These are phyloP conservation scores for Thuja plicata DNA, from an alignment of 83 land plant genomes.

Conservation along the genomic window DNA sequence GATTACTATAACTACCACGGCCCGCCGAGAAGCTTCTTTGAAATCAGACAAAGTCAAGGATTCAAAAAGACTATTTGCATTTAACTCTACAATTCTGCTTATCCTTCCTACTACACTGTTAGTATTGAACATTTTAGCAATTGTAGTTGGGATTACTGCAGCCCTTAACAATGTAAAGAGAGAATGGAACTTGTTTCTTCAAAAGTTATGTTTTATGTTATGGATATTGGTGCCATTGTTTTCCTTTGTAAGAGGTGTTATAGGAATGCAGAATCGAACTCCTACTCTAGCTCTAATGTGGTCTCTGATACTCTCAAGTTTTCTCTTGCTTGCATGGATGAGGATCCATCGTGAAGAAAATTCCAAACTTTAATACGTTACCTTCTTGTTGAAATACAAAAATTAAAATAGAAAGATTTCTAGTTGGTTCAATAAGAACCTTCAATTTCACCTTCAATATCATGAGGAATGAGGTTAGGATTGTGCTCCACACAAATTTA, in stretches of 20 bases:
- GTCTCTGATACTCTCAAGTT: constrained; percentile 49
- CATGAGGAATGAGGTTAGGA: too few relatives aligned
- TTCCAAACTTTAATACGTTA: too few relatives aligned
- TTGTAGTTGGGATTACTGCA: constrained; percentile 46
- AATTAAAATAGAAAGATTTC: too few relatives aligned
- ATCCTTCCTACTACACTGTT: constrained; percentile 56
- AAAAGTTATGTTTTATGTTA: constrained; percentile 46
- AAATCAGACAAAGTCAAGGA: constrained; percentile 44
- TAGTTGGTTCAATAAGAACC: too few relatives aligned
- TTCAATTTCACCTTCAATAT: too few relatives aligned
- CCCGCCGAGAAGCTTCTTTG: background rate
- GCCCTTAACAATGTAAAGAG: constrained; percentile 51
- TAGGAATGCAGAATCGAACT: constrained; percentile 51
- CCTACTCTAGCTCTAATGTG: constrained; percentile 53
- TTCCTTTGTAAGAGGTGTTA: constrained; percentile 50
- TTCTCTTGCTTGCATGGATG: constrained; percentile 53
- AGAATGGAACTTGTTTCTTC: constrained; percentile 41
- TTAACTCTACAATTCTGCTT: constrained; percentile 52
- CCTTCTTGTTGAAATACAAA: too few relatives aligned
- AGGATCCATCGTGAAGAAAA: constrained; percentile 37
- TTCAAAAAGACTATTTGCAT: constrained; percentile 41
- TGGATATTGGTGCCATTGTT: constrained; percentile 52
- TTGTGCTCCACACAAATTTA: too few relatives aligned
- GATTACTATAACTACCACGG: constrained; percentile 36
- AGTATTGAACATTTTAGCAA: constrained; percentile 41